Evolutionary conservation across 345 rosid genomes (phyloP).

Genomic region (Cochlearia excelsa): DNA sequence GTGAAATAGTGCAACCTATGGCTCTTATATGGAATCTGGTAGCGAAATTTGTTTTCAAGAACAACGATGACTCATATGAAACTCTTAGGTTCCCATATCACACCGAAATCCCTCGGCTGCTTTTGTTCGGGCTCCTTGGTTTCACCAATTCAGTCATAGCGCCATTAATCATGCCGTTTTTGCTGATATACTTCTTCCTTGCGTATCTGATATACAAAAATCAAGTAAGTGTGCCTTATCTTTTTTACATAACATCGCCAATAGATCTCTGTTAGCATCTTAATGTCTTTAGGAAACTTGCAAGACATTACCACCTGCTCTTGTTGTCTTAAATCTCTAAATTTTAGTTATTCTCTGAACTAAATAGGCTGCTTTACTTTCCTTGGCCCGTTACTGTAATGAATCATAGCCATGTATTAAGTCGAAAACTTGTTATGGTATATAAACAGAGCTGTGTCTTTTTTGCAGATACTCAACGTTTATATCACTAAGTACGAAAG

Average conservation of each 20-base stretch:
- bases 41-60: conserved; percentile 44
- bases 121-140: conserved; percentile 81
- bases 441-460: too few species aligned
- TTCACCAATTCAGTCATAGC: conserved; percentile 81
- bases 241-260: too few species aligned
- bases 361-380: background rate
- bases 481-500: conserved; percentile 68
- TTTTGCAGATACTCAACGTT: conserved; percentile 72
- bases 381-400: too few species aligned
- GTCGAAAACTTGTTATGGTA: too few species aligned
- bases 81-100: conserved; percentile 67
- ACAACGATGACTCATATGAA: conserved; percentile 41
- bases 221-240: conserved; percentile 29
- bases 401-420: too few species aligned
- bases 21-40: conserved; percentile 51
- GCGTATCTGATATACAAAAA: conserved; percentile 80
- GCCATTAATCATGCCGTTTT: conserved; percentile 74
- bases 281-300: too few species aligned
- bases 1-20: conserved; percentile 70
- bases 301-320: too few species aligned
- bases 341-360: too few species aligned
- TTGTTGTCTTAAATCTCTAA: too few species aligned
- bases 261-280: too few species aligned
- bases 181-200: conserved; percentile 65
- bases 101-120: conserved; percentile 79